Conservation (phyloP, 2,329 filamentous ascomycete species). For the Penicillium sclerotigenum region DNA sequence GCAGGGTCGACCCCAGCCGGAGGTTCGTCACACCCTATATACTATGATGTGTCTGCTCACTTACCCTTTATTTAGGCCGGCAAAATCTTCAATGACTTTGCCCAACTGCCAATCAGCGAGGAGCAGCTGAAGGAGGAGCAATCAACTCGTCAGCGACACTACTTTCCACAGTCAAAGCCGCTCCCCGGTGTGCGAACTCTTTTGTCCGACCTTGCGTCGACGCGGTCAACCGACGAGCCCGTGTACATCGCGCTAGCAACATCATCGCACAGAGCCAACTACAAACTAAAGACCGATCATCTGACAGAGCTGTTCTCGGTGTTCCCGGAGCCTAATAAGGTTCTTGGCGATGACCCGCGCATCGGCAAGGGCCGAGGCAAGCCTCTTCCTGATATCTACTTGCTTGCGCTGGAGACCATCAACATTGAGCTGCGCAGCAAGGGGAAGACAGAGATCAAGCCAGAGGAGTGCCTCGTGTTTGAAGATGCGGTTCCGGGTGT, state of each 20-base stretch:
- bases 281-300: slow-evolving; percentile 68
- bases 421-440: slow-evolving; percentile 64
- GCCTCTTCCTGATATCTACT: slow-evolving; percentile 90
- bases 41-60: neutral
- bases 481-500: slow-evolving; percentile 94
- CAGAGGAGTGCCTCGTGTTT: slow-evolving; percentile 91
- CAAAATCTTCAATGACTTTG: slow-evolving; percentile 74
- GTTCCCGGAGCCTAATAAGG: slow-evolving; percentile 67
- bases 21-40: slow-evolving; percentile 36
- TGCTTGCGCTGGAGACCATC: slow-evolving; percentile 78
- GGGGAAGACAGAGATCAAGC: slow-evolving; percentile 62
- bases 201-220: slow-evolving; percentile 47
- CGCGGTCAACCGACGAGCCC: slow-evolving; percentile 38
- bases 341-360: slow-evolving; percentile 80
- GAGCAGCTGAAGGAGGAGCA: slow-evolving; percentile 65
- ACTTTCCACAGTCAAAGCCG: slow-evolving; percentile 72
- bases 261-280: slow-evolving; percentile 69
- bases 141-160: slow-evolving; percentile 61
- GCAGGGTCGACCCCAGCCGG: slow-evolving; percentile 62
- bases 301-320: slow-evolving; percentile 50
- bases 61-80: slow-evolving; percentile 44
- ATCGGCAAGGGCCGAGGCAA: slow-evolving; percentile 82
- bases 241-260: slow-evolving; percentile 86
- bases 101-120: slow-evolving; percentile 71
- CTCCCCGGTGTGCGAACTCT: slow-evolving; percentile 74